Conservation (phyloP, 805 yeast genomes). For the Teunomyces barrocoloradensis region DNA sequence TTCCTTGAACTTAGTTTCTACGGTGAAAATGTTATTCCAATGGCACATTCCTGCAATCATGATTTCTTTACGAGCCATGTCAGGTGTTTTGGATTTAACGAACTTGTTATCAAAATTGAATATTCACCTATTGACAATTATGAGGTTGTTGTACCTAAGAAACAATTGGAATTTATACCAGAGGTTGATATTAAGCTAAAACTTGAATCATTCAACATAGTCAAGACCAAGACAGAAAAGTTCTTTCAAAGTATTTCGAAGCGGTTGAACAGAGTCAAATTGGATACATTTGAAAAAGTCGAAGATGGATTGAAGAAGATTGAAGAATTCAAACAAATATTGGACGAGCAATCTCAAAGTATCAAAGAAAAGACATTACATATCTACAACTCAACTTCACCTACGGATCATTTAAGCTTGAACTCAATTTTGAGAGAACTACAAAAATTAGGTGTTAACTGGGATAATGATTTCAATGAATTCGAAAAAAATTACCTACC, state of each 20-base stretch:
- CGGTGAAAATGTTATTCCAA: constrained; percentile 39
- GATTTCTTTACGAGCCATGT: constrained; percentile 80
- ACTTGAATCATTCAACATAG: constrained; percentile 54
- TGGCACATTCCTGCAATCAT: constrained; percentile 63
- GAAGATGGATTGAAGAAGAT: constrained; percentile 64
- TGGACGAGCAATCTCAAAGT: constrained; percentile 47
- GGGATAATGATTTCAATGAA: constrained; percentile 81
- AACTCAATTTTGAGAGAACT: constrained; percentile 68
- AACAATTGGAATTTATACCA: constrained; percentile 69
- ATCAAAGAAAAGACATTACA: constrained; percentile 47
- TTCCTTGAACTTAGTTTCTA: constrained; percentile 84
- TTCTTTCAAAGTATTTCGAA: constrained; percentile 74
- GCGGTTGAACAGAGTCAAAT: constrained; percentile 73
- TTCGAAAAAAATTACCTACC: constrained; percentile 82
- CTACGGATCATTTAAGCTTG: constrained; percentile 66
- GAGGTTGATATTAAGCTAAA: constrained; percentile 67
- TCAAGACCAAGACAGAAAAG: constrained; percentile 48
- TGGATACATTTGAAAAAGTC: constrained; percentile 66
- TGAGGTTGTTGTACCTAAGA: constrained; percentile 75
- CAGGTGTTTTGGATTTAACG: constrained; percentile 79
- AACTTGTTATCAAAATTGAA: constrained; percentile 75
- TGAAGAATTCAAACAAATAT: constrained; percentile 52
- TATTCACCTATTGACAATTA: constrained; percentile 72
- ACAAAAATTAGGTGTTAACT: constrained; percentile 77
- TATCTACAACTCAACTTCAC: constrained; percentile 53